Evolutionary conservation across 257 asterid genomes (phyloP).

Genomic region (Petunia axillaris): DNA sequence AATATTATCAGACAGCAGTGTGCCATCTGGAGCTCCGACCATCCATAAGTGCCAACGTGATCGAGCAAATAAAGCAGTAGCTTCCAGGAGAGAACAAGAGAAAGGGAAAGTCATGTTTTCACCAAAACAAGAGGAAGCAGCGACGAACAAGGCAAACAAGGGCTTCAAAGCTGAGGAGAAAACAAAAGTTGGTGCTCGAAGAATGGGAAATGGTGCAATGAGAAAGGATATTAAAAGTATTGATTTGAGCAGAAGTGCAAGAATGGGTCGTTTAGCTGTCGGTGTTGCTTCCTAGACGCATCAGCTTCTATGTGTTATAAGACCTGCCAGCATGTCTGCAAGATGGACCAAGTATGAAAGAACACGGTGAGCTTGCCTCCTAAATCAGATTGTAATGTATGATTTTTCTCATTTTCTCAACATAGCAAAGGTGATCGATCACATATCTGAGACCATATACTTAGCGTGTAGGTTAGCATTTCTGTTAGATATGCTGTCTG

Average conservation of each 20-base stretch:
- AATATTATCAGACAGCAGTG: conserved; percentile 47
- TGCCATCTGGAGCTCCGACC: conserved; percentile 42
- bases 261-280: conserved; percentile 38
- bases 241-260: conserved; percentile 35
- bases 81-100: conserved; percentile 36
- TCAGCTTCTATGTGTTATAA: background rate
- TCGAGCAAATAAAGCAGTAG: conserved; percentile 12
- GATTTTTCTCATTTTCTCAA: background rate
- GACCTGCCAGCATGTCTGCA: background rate
- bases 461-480: conserved; percentile 21
- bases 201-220: conserved; percentile 24
- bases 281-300: conserved; percentile 40
- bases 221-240: conserved; percentile 33
- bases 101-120: conserved; percentile 30
- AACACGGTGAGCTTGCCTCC: background rate
- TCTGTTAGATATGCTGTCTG: conserved; percentile 15
- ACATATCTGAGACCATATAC: background rate
- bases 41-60: conserved; percentile 27
- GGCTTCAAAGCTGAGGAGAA: conserved; percentile 38
- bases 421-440: background rate
- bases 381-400: conserved; percentile 9
- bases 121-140: conserved; percentile 35
- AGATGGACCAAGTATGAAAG: background rate
- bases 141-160: conserved; percentile 25
- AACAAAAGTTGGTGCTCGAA: conserved; percentile 35